These are phyloP conservation scores for Asterochloris erici DNA, from an alignment of 139 green algal species.

Conservation along the genomic window DNA sequence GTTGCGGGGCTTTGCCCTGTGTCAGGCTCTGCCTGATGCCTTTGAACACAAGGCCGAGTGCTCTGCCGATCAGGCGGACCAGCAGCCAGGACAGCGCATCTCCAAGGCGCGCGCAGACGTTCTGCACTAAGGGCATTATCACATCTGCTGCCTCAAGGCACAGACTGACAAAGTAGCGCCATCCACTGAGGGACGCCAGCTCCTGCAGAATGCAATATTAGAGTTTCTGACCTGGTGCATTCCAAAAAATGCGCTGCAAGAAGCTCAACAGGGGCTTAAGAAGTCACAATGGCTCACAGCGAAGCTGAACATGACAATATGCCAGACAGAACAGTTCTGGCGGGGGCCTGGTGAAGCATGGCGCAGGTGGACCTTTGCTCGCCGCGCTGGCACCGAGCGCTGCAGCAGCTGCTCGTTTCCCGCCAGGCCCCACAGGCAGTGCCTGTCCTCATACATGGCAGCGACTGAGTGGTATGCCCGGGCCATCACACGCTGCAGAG, in stretches of 20 bases:
- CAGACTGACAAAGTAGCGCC: constrained; percentile 21
- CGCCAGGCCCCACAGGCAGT: constrained; percentile 25
- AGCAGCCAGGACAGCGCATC: constrained; percentile 43
- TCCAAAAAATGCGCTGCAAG: too few relatives aligned
- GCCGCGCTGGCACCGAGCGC: background rate
- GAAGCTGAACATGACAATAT: background rate
- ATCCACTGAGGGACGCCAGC: constrained; percentile 21
- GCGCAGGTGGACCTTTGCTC: constrained; percentile 1
- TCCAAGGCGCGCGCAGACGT: constrained; percentile 16
- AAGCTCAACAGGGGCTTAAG: too few relatives aligned
- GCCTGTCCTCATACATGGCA: constrained; percentile 50
- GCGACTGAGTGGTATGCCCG: constrained; percentile 27
- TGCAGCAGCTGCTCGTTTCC: constrained; percentile 1
- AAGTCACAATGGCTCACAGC: too few relatives aligned
- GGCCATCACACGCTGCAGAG: constrained; percentile 20
- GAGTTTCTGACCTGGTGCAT: too few relatives aligned
- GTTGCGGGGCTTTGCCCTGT: too few relatives aligned
- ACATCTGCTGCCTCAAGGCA: constrained; percentile 40
- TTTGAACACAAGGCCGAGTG: constrained; percentile 45
- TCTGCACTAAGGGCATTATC: constrained; percentile 27
- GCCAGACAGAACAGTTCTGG: background rate
- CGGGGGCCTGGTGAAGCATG: background rate
- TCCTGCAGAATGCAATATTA: constrained; percentile 13
- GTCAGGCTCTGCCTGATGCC: constrained; percentile 37
- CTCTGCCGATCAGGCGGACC: constrained; percentile 43